Evolutionary conservation across 1,284 basidiomycete genomes (phyloP), one percentile per base, ranked within the genome.

Genomic region (Mixia osmundae): DNA sequence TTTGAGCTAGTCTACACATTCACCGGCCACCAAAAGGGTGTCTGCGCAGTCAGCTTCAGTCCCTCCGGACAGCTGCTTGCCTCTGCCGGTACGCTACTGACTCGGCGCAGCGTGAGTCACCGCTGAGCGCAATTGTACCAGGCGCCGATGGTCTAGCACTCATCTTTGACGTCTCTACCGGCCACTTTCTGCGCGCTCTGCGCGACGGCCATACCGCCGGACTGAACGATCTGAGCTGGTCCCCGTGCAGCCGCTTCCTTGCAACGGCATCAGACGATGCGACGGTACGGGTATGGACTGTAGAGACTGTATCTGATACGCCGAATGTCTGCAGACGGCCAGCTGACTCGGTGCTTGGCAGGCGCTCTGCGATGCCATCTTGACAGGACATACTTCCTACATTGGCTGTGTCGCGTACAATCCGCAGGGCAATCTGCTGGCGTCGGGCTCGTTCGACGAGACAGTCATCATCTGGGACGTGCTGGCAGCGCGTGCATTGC

Each of bases 401-500:
- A 39, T 44, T 21, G 33, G 27, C 14, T 44, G 42, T 29, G 14
- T 44, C 5, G 32, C 29, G 3, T 38, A 41, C 34, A 40, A 44
- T 19, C 35, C 35, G 5, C 35, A 30, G 25, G 39, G 39, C 25
- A 32, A 33, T 4, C 22, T 39, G 16, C 20, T 41, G 25, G 78
- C 95, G 9, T 91, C 87, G 2, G 91, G 91, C 33, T 89, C 89
- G 3, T 83, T 80, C 3, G 91, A 99, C 62, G 94, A 95, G 61
- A 99, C 91, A 1, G 67, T 99, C 40, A 75, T 89, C 3, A 87
- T 97, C 56, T 97, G 91, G 91, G 89, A 97, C 54, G 69, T 97
- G 38, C 71, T 71, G 26, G 95, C 89, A 0, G 89, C 89, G 4
- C 89, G 38, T 21, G 18, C 33, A 12, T 34, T 25, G 10, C 21